Evolutionary conservation across 257 asterid species (phyloP).

Genomic region (Thymus mandschuricus): DNA sequence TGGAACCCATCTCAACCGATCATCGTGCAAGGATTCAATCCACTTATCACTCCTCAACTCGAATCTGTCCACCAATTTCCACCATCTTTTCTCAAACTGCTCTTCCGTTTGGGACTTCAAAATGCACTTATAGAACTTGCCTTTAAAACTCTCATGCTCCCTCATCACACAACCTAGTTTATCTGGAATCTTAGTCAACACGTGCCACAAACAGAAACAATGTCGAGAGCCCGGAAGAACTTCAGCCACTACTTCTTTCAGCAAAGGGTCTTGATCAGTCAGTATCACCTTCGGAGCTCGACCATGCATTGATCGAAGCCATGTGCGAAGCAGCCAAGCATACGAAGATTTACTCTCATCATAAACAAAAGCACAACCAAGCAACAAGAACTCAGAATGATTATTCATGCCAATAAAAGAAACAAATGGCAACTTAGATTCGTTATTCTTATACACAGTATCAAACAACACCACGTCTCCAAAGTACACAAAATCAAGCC

Average conservation of each 20-base stretch:
- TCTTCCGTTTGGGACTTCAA: conserved; percentile 51
- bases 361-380: conserved; percentile 53
- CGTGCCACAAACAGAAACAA: conserved; percentile 57
- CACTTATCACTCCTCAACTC: conserved; percentile 47
- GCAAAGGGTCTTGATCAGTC: conserved; percentile 50
- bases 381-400: conserved; percentile 47
- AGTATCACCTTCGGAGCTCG: conserved; percentile 58
- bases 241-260: conserved; percentile 51
- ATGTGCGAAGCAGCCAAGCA: conserved; percentile 55
- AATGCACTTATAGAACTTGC: conserved; percentile 49
- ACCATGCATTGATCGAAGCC: conserved; percentile 55
- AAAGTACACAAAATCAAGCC: conserved; percentile 46
- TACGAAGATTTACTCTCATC: conserved; percentile 50
- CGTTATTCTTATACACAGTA: conserved; percentile 40
- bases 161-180: conserved; percentile 47
- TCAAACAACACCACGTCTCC: conserved; percentile 55
- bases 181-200: conserved; percentile 49
- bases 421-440: conserved; percentile 47
- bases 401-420: conserved; percentile 58
- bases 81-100: conserved; percentile 53
- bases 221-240: conserved; percentile 53
- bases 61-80: conserved; percentile 46
- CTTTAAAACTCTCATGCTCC: conserved; percentile 39
- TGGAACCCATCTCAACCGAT: conserved; percentile 57
- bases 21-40: conserved; percentile 49